Base-by-base conservation (phyloP, 345 rosid species). In the Rubroshorea leprosula region DNA sequence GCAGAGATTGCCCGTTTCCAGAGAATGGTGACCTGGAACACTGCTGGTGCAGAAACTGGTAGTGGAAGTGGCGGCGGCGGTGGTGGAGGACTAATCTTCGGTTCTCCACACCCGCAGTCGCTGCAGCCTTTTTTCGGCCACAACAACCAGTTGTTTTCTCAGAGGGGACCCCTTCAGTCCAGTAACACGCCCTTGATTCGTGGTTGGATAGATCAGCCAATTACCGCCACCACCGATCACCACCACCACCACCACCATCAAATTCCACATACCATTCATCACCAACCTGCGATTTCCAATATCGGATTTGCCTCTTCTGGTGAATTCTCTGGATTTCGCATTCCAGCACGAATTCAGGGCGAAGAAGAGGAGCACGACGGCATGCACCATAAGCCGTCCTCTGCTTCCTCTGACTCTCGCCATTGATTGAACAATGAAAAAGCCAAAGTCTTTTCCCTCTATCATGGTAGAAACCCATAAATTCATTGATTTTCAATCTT, bases 101-200 rank as follows among this genome's bases (percentile, higher is more conserved):
- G 78, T 73, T 63, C 84, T 55, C 80, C 81, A 3, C 46, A 70
- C n/a, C 46, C 76, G 12, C 64, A 72, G 60, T 49, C 76, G 17
- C 62, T 60, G 69, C 83, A 73, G 78, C 74, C 86, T 52, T 63
- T 74, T 23, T 72, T 66, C 43, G 82, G 87, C 78, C 91, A 85
- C 70, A 79, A 71, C 72, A 76, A 68, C 79, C 74, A 82, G 79
- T 79, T 67, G 43, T 68, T 65, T 72, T 64, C 91, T 66, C 95
- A 85, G 83, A 83, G 98, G 98, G 95, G 98, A 83, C 75, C 96
- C 98, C 96, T 91, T 91, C 98, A 91, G 98, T 91, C 98, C 96
- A 91, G 86, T 85, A 76, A 82, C 79, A 73, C 77, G 76, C 83
- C 96, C 55, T 64, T 80, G 58, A 45, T 75, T 68, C 95, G 88